Percentiles rank a stretch among this genome's conserved stretches.
phyloP scores from a whole-genome alignment of 2,329 filamentous ascomycete species.

The Fusarium hainanense region DNA sequence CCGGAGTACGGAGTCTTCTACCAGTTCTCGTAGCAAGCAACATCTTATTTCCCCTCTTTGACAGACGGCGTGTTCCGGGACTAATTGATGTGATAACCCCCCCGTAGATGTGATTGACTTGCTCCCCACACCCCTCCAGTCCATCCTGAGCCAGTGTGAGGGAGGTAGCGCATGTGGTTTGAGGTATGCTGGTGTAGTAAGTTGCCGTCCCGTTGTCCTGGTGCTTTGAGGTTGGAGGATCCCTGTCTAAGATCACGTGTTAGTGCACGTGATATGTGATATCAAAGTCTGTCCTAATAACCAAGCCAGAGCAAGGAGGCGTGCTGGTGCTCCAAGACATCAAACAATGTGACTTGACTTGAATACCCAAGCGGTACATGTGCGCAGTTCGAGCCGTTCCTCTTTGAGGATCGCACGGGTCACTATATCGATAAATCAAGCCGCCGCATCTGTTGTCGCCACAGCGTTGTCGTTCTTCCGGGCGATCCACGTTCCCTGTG shows the following conservation, averaged over 20 bases:
- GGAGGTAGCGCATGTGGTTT: slow-evolving; percentile 39
- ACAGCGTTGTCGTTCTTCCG: slow-evolving; percentile 11
- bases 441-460: slow-evolving; percentile 9
- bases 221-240: slow-evolving; percentile 33
- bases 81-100: slow-evolving; percentile 44
- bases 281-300: neutral
- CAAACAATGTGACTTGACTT: too few relatives aligned
- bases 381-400: neutral
- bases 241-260: slow-evolving; percentile 39
- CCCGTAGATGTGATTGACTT: slow-evolving; percentile 42
- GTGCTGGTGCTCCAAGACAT: neutral
- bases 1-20: slow-evolving; percentile 42
- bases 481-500: slow-evolving; percentile 59
- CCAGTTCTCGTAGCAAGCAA: slow-evolving; percentile 43
- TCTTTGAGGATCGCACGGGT: too few relatives aligned
- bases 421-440: slow-evolving; percentile 18
- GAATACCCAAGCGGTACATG: neutral
- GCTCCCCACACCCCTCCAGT: slow-evolving; percentile 36
- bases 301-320: neutral
- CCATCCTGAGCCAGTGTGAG: slow-evolving; percentile 20
- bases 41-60: slow-evolving; percentile 37
- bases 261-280: slow-evolving; percentile 11
- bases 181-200: slow-evolving; percentile 29
- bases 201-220: slow-evolving; percentile 8
- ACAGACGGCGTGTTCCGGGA: slow-evolving; percentile 18